Percentiles rank a stretch among this genome's conserved stretches.
Conservation (phyloP, 768 basidiomycete species). For the Nidularia pulvinata region DNA sequence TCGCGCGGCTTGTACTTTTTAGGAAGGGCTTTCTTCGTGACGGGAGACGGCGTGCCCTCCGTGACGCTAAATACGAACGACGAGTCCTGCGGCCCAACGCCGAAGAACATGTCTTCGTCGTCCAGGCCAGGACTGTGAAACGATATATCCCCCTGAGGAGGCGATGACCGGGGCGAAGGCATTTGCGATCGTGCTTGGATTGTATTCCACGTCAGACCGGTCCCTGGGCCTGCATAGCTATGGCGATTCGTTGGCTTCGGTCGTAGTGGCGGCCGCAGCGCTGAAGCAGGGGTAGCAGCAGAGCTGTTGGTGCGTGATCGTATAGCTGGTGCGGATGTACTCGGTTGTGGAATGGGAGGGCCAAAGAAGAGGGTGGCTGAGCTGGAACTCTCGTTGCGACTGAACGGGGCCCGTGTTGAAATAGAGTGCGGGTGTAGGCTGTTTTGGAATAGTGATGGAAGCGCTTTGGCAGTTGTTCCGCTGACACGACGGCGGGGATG, state of each 20-base stretch:
- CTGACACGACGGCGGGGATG: constrained; percentile 52
- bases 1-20: constrained; percentile 76
- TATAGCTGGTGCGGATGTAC: constrained; percentile 12
- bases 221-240: constrained; percentile 59
- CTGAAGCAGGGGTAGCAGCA: constrained; percentile 9
- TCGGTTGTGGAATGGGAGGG: constrained; percentile 39
- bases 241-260: constrained; percentile 49
- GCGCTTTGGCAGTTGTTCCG: constrained; percentile 16
- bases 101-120: constrained; percentile 61
- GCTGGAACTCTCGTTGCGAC: constrained; percentile 54
- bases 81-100: constrained; percentile 38
- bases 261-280: constrained; percentile 14
- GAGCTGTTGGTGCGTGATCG: constrained; percentile 29
- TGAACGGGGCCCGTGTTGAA: constrained; percentile 35
- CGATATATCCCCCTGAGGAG: constrained; percentile 16
- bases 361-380: constrained; percentile 74
- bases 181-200: constrained; percentile 34
- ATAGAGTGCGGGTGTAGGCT: constrained; percentile 3
- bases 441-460: background rate
- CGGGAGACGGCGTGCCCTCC: constrained; percentile 56
- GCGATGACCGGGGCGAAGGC: constrained; percentile 55
- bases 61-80: constrained; percentile 61
- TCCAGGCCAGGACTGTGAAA: constrained; percentile 29
- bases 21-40: constrained; percentile 43
- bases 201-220: constrained; percentile 32